Evolutionary conservation across 1,139 yeast species (phyloP).

Genomic region (Hansenula sp.): DNA sequence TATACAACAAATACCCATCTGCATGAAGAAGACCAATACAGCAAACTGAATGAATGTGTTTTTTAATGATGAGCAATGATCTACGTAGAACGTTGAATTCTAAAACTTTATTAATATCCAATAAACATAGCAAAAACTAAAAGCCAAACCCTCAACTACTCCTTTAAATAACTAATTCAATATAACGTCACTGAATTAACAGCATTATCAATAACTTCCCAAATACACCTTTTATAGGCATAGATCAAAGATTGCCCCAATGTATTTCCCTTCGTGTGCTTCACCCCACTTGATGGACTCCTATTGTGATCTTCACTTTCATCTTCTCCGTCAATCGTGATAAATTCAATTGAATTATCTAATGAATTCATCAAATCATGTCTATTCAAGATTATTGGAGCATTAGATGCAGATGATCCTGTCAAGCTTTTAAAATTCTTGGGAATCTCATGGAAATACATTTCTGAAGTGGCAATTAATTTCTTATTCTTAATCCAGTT

Average conservation of each 20-base stretch:
- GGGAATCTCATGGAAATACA: slow-evolving; percentile 36
- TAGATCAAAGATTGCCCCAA: slow-evolving; percentile 51
- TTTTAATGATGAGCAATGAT: too few relatives aligned
- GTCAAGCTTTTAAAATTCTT: slow-evolving; percentile 15
- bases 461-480: slow-evolving; percentile 10
- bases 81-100: too few relatives aligned
- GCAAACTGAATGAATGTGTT: too few relatives aligned
- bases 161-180: background rate
- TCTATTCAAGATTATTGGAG: slow-evolving; percentile 39
- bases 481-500: background rate
- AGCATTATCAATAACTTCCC: slow-evolving; percentile 47
- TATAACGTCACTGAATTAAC: slow-evolving; percentile 33
- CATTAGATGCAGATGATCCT: background rate
- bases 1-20: too few relatives aligned
- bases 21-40: too few relatives aligned
- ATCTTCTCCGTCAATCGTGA: slow-evolving; percentile 5
- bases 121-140: background rate
- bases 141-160: background rate
- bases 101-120: background rate
- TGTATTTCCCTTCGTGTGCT: background rate
- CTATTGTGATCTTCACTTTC: background rate
- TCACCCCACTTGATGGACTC: background rate
- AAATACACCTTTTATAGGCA: slow-evolving; percentile 43
- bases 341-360: slow-evolving; percentile 12
- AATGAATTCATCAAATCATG: slow-evolving; percentile 32